These are phyloP conservation scores for Capniomyces stellatus DNA, from an alignment of 371 early-diverging fungal genomes.

Conservation along the genomic window DNA sequence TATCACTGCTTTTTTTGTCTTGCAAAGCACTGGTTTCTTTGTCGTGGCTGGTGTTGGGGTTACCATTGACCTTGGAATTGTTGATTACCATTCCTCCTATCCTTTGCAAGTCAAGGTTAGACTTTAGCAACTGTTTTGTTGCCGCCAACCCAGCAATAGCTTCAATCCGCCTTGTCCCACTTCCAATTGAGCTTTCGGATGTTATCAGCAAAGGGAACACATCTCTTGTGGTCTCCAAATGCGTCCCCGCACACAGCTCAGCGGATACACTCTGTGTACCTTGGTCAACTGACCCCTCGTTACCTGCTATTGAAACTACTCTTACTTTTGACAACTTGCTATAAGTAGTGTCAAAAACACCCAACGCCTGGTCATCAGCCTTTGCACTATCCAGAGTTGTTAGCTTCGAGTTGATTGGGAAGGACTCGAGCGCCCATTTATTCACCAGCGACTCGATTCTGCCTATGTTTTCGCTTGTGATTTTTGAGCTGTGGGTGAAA, in stretches of 20 bases:
- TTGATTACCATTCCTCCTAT: not conserved
- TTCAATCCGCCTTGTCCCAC: constrained; percentile 59
- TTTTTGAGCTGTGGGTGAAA: constrained; percentile 38
- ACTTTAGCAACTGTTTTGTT: constrained; percentile 26
- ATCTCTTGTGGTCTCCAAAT: constrained; percentile 34
- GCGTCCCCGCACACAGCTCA: constrained; percentile 64
- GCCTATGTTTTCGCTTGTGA: constrained; percentile 30
- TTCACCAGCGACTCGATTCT: constrained; percentile 45
- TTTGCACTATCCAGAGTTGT: constrained; percentile 41
- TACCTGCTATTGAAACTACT: not conserved
- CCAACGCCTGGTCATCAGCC: constrained; percentile 27
- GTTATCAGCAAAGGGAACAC: constrained; percentile 54
- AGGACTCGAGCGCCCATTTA: constrained; percentile 22
- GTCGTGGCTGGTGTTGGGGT: too few species aligned
- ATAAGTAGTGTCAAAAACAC: constrained; percentile 4
- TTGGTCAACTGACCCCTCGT: not conserved
- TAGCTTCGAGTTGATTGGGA: constrained; percentile 26
- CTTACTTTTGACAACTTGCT: not conserved
- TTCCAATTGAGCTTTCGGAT: constrained; percentile 47
- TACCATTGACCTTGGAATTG: not conserved
- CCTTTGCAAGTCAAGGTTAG: not conserved
- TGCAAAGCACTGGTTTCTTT: too few species aligned
- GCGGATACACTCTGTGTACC: constrained; percentile 33
- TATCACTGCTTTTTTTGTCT: too few species aligned
- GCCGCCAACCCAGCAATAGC: constrained; percentile 47